Evolutionary conservation across 768 basidiomycete species (phyloP), one percentile per base, ranked within the genome.

Genomic region (Mrakia frigida): DNA sequence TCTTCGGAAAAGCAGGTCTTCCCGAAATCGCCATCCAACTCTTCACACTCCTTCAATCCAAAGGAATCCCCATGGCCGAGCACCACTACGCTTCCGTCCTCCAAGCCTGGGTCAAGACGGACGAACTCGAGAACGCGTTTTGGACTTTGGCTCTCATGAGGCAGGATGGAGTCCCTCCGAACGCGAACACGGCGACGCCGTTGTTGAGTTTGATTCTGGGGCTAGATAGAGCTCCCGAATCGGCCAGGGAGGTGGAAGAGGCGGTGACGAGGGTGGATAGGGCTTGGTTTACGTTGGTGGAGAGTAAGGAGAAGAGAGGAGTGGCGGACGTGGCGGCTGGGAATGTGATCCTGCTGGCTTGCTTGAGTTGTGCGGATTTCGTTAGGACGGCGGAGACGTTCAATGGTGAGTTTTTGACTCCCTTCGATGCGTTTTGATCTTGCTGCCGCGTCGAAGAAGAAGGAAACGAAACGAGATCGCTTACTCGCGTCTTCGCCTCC

Each of bases 341-440:
- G 56, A 75, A 75, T 43, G 74, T 59, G 35, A 18, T 75, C 31
- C 52, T 75, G 69, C 56, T 70, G 74, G 52, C 74, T 21, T 75
- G 74, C 56, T 31, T 75, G 33, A 61, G 67, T n/a, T 60, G 69
- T 43, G 21, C 70, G 6, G 74, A 75, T 56, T 75, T 75, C n/a
- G 68, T 70, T 25, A 46, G 74, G n/a, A 68, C 74, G 39, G 68
- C 74, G 31, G 74, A 75, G 68, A 75, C 74, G 56, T 75, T 75
- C 68, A 75, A 75, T 41, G 74, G 74, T 75, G 21, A 28, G 74
- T 56, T 18, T n/a, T 6, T 14, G 16, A 6, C 14, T 46, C 43
- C 33, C 10, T 5, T 52, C 21, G 16, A 9, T 72, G 23, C 31
- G 14, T 56, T 59, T 33, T 6, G 3, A 14, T 6, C 33, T 50